phyloP scores from a whole-genome alignment of 441 rosid genomes.

The Erodium moschatum region DNA sequence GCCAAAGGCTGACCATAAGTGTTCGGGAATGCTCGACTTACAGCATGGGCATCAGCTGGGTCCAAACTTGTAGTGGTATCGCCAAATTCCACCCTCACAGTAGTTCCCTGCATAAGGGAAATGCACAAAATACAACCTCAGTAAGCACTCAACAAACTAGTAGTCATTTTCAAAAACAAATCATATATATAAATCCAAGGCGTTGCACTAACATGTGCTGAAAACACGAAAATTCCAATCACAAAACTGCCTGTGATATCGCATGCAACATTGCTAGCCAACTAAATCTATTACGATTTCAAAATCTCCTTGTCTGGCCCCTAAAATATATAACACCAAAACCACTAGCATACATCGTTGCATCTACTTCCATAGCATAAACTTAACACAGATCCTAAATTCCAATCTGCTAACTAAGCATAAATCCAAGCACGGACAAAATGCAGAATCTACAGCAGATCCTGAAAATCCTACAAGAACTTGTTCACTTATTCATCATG shows the following conservation, averaged over 20 bases:
- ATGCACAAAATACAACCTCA: not conserved
- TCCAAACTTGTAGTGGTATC: conserved; percentile 66
- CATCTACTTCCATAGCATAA: not conserved
- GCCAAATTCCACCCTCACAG: conserved; percentile 92
- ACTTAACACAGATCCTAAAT: not conserved
- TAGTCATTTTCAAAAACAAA: not conserved
- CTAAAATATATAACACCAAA: not conserved
- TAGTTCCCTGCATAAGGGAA: conserved; percentile 56
- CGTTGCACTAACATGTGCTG: not conserved
- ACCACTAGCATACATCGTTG: not conserved
- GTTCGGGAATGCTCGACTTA: conserved; percentile 63
- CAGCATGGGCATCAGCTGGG: conserved; percentile 59
- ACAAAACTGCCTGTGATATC: too few species aligned
- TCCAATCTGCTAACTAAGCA: not conserved
- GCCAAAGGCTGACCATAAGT: conserved; percentile 90
- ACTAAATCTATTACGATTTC: not conserved
- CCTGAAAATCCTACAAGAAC: not conserved
- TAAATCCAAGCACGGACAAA: not conserved
- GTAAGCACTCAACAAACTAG: not conserved
- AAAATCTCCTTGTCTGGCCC: not conserved
- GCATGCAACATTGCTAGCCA: too few species aligned
- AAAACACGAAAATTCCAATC: not conserved
- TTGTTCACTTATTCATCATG: not conserved
- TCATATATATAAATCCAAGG: not conserved
- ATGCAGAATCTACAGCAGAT: not conserved